These are phyloP conservation scores for Odontarrhena argentea DNA, from an alignment of 345 rosid genomes.

Conservation along the genomic window DNA sequence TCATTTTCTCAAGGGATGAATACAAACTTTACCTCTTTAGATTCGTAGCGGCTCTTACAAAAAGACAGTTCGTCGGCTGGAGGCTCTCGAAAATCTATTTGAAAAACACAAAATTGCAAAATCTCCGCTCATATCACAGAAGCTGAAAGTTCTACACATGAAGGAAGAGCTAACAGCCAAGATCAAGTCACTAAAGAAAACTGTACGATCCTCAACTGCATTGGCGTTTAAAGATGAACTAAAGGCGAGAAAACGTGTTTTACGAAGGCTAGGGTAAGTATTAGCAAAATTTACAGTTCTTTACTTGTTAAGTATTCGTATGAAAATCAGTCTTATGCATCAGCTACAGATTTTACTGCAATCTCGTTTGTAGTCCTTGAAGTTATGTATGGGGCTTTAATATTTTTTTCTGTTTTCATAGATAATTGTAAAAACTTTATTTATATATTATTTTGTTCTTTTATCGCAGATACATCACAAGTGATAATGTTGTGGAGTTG, in stretches of 20 bases:
- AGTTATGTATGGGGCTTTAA: background rate
- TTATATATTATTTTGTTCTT: background rate
- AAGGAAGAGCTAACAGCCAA: constrained; percentile 79
- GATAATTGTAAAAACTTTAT: background rate
- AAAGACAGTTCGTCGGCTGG: constrained; percentile 75
- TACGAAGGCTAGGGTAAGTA: constrained; percentile 87
- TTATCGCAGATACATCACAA: constrained; percentile 59
- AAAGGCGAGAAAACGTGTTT: constrained; percentile 92
- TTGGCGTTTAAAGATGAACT: constrained; percentile 98
- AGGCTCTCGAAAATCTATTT: constrained; percentile 84
- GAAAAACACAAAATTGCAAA: constrained; percentile 84
- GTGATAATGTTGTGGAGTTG: constrained; percentile 77
- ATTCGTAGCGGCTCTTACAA: constrained; percentile 75
- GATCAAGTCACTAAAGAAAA: constrained; percentile 77
- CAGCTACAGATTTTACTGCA: background rate
- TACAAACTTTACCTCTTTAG: constrained; percentile 46
- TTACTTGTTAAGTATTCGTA: background rate
- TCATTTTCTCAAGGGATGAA: constrained; percentile 16
- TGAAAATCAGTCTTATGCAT: constrained; percentile 8
- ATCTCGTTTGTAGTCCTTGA: background rate
- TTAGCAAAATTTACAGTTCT: background rate
- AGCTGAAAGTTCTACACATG: constrained; percentile 71
- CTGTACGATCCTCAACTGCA: constrained; percentile 68
- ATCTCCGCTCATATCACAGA: constrained; percentile 81
- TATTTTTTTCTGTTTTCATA: background rate